Conservation (phyloP, 2,329 filamentous ascomycete genomes). For the Penicillium italicum region DNA sequence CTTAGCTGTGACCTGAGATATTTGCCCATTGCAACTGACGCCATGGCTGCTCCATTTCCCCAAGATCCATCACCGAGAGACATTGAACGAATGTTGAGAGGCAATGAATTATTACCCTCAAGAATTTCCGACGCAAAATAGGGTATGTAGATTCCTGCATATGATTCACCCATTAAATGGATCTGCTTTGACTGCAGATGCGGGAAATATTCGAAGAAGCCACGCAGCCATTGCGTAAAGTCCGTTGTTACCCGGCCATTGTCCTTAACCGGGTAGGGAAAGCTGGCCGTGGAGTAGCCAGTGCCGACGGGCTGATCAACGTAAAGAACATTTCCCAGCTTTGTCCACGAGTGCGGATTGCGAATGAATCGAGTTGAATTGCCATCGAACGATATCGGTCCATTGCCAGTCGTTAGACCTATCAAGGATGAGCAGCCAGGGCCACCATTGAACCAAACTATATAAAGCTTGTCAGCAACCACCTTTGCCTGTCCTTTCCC, state of each 20-base stretch:
- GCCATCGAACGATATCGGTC: constrained; percentile 32
- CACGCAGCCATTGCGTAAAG: constrained; percentile 32
- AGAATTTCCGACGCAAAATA: constrained; percentile 36
- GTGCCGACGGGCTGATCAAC: constrained; percentile 39
- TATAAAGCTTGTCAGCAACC: constrained; percentile 13
- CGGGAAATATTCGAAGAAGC: constrained; percentile 32
- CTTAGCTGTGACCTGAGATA: constrained; percentile 28
- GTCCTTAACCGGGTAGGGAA: constrained; percentile 26
- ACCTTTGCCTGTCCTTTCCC: not conserved
- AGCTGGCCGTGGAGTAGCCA: constrained; percentile 33
- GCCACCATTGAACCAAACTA: constrained; percentile 39
- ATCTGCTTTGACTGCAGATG: constrained; percentile 31
- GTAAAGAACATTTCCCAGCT: constrained; percentile 36
- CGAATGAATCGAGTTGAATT: constrained; percentile 25
- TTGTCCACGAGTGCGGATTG: constrained; percentile 32
- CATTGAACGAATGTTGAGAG: constrained; percentile 34
- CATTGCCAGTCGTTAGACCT: constrained; percentile 34
- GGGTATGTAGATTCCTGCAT: constrained; percentile 39
- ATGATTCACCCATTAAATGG: constrained; percentile 40
- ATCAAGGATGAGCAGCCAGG: constrained; percentile 37
- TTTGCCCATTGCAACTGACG: constrained; percentile 27
- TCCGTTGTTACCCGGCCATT: constrained; percentile 30
- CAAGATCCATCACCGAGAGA: constrained; percentile 38
- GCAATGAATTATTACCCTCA: constrained; percentile 23
- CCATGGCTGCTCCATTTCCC: constrained; percentile 37